Conservation (phyloP, 179 eudicot species). For the Carnegiea gigantea region DNA sequence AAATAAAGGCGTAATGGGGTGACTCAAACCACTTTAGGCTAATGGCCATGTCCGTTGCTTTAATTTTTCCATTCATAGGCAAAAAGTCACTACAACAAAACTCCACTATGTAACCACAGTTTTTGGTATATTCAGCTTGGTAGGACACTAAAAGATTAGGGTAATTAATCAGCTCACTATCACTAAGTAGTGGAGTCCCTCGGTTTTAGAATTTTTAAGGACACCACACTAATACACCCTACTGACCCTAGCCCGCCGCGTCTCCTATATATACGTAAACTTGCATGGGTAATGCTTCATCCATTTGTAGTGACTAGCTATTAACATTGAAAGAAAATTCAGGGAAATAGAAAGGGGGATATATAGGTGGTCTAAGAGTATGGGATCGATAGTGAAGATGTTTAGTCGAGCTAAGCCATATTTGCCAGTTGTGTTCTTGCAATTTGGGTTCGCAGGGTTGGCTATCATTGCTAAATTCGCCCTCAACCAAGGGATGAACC, state of each 20-base stretch:
- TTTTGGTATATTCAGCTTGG: constrained; percentile 7
- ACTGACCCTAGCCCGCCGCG: too few relatives aligned
- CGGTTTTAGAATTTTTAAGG: constrained; percentile 3
- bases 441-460: constrained; percentile 44
- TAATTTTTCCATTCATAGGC: constrained; percentile 3
- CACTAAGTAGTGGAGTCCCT: constrained; percentile 23
- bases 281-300: constrained; percentile 16
- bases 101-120: constrained; percentile 22
- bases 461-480: constrained; percentile 33
- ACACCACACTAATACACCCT: neutral
- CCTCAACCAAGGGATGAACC: constrained; percentile 39
- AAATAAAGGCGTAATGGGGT: constrained; percentile 17
- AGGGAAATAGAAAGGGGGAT: neutral
- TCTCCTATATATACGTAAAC: constrained; percentile 16
- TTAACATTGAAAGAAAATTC: neutral
- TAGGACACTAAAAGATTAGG: neutral
- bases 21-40: constrained; percentile 24
- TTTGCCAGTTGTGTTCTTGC: constrained; percentile 31
- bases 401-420: constrained; percentile 22
- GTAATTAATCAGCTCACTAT: constrained; percentile 9
- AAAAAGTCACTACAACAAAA: constrained; percentile 2
- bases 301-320: neutral
- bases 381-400: neutral
- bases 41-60: neutral
- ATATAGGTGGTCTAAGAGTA: neutral